Conservation (phyloP, 495 filamentous ascomycete species). For the Daldinia concentrica region DNA sequence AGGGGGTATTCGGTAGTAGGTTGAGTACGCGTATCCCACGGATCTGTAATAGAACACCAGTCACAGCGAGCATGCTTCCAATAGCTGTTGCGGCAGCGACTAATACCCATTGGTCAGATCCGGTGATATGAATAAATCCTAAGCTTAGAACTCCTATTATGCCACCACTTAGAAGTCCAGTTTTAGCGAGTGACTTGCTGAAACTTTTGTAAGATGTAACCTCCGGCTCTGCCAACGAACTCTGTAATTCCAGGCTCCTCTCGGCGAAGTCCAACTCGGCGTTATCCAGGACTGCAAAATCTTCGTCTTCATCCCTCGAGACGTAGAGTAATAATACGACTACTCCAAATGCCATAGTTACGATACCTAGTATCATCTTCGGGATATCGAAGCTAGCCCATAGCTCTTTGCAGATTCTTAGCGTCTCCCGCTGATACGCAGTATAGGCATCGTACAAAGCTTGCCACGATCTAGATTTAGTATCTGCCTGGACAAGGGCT, state of each 20-base stretch:
- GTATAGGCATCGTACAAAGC: constrained; percentile 67
- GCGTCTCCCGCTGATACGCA: constrained; percentile 78
- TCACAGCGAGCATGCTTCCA: constrained; percentile 70
- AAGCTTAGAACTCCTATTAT: constrained; percentile 37
- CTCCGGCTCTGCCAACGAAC: constrained; percentile 42
- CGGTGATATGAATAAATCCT: constrained; percentile 37
- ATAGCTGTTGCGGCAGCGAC: constrained; percentile 61
- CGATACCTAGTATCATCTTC: constrained; percentile 83
- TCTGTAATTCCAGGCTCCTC: constrained; percentile 53
- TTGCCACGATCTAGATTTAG: constrained; percentile 49
- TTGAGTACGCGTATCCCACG: constrained; percentile 58
- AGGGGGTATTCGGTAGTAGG: constrained; percentile 80
- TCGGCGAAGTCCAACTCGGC: constrained; percentile 57
- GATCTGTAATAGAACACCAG: constrained; percentile 61
- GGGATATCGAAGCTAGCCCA: constrained; percentile 92
- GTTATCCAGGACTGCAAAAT: constrained; percentile 55
- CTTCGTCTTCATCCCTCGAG: constrained; percentile 56
- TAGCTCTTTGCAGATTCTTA: constrained; percentile 80
- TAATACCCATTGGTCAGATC: constrained; percentile 52
- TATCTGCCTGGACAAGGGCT: constrained; percentile 44
- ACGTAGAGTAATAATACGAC: constrained; percentile 76
- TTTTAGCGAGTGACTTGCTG: constrained; percentile 49
- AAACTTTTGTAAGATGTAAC: constrained; percentile 44
- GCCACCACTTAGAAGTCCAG: constrained; percentile 47
- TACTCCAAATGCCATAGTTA: constrained; percentile 72